Percentiles rank a stretch among this genome's conserved stretches.
phyloP scores from a whole-genome alignment of 2,329 filamentous ascomycete genomes.

The Fusarium lateritium region DNA sequence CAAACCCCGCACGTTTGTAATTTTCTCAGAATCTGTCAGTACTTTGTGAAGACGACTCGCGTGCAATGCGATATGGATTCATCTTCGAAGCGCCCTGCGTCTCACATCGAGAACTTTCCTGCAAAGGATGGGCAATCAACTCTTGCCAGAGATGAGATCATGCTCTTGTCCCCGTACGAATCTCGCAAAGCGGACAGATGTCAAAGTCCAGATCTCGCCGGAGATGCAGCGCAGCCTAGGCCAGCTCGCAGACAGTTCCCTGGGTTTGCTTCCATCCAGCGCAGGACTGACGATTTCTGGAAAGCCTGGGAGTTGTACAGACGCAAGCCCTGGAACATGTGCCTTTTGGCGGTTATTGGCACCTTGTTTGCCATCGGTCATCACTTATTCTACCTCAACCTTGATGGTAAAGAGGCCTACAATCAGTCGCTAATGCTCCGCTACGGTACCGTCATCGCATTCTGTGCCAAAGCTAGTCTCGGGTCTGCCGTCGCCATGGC shows the following conservation, averaged over 20 bases:
- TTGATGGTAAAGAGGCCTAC: background rate
- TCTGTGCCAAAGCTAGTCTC: constrained; percentile 15
- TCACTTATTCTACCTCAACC: constrained; percentile 3
- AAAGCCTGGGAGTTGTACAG: background rate
- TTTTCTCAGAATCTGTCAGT: no score
- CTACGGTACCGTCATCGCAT: constrained; percentile 12
- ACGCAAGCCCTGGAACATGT: constrained; percentile 13
- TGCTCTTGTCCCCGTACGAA: background rate
- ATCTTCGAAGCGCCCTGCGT: background rate
- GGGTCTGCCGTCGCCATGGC: background rate
- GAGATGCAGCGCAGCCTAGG: background rate
- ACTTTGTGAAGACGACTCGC: background rate
- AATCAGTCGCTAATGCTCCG: constrained; percentile 9
- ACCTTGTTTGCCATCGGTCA: background rate
- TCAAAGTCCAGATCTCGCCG: background rate
- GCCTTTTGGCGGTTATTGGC: background rate
- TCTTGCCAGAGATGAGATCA: background rate
- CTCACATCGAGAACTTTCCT: background rate
- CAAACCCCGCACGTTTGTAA: no score
- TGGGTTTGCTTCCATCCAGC: background rate
- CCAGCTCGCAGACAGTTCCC: background rate
- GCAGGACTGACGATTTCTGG: no score
- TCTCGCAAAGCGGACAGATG: background rate
- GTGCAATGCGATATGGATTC: background rate
- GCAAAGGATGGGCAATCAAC: background rate